Base-by-base conservation (phyloP, 306 rosid species). In the Cicer bijugum region DNA sequence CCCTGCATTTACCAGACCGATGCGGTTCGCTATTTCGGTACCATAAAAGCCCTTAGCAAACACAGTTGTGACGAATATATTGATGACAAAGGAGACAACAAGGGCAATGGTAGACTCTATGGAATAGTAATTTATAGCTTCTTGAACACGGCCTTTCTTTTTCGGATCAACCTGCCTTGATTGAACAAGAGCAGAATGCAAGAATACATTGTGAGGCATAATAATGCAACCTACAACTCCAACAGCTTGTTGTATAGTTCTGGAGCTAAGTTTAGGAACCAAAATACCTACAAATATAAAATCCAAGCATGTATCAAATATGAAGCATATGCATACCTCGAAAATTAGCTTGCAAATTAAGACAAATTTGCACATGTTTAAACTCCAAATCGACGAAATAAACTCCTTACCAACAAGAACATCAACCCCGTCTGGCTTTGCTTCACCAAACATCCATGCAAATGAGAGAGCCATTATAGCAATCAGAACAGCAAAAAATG, bases 401-500 rank as follows among this genome's bases (percentile, higher is more conserved):
- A 79, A 66, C 45, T 47, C 15, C 65, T 71, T 74, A 95, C 99
- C 99, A 10, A 91, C 66, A 80, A 95, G 92, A 84, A 95, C 93
- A 73, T 91, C 99, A 66, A 60, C 76, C 47, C 97, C 99, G 43
- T 81, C 74, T 0, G 99, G 99, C 80, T 86, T 89, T 42, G 99
- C 80, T 80, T 95, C 86, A 6, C 97, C 97, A 82, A 91, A 95
- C 97, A 95, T 91, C 99, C 99, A 95, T 1, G 99, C 99, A 83
- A 95, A 95, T 12, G 99, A 76, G 40, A 95, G 11, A 5, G 93
- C 99, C 99, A 95, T 95, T 12, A 86, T 65, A 9, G 84, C 99
- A 75, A 95, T 95, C 1, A 95, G 96, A 72, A 95, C 86, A 17
- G 97, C 97, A 19, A 95, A 95, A 75, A 90, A 93, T 2, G 97